Conservation (phyloP, 1,139 yeast genomes). For the Sugiyamaella pinicola region DNA sequence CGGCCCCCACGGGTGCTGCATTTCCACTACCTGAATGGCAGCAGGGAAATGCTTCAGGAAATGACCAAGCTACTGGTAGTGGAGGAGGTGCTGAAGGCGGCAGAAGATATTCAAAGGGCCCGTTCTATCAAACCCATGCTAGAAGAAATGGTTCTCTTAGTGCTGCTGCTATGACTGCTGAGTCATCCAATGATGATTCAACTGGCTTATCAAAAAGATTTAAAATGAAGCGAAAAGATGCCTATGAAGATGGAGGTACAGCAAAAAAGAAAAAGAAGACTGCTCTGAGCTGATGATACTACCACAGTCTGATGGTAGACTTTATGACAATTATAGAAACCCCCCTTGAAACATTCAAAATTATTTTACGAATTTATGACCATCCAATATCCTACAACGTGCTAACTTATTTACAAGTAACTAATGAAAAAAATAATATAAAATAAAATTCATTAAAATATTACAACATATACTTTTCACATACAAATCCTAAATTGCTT, state of each 20-base stretch:
- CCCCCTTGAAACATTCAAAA: background rate
- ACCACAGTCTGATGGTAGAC: background rate
- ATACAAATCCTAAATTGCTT: too few relatives aligned
- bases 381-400: background rate
- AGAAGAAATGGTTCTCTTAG: constrained; percentile 19
- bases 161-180: constrained; percentile 26
- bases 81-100: constrained; percentile 1
- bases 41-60: constrained; percentile 43
- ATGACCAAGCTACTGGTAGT: constrained; percentile 12
- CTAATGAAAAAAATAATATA: background rate
- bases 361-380: constrained; percentile 2
- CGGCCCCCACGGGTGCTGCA: constrained; percentile 44
- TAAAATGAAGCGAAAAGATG: constrained; percentile 28
- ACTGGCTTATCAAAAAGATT: constrained; percentile 22
- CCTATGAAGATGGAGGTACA: constrained; percentile 21
- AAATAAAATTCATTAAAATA: background rate
- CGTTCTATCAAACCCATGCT: constrained; percentile 19
- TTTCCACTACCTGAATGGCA: constrained; percentile 52
- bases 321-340: constrained; percentile 3
- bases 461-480: background rate
- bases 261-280: constrained; percentile 20
- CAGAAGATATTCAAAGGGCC: constrained; percentile 20
- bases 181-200: constrained; percentile 33
- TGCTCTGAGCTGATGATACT: constrained; percentile 1
- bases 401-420: background rate